Evolutionary conservation across 441 rosid species (phyloP).

Genomic region (Metrosideros polymorpha): DNA sequence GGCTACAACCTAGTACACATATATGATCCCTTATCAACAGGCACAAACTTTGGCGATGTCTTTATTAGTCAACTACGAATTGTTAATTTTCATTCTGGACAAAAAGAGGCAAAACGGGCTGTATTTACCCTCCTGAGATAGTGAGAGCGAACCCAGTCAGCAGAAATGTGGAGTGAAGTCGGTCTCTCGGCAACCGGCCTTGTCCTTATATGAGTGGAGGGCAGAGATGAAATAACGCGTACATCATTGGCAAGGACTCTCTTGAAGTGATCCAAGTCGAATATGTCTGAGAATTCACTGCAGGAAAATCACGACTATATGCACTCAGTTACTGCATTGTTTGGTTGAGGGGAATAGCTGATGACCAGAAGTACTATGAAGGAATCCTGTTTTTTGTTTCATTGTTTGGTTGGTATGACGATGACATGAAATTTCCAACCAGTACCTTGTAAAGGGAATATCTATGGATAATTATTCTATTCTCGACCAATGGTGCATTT

Average conservation of each 20-base stretch:
- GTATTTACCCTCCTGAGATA: slow-evolving; percentile 3
- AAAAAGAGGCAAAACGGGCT: not conserved
- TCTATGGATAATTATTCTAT: not conserved
- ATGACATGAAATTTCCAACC: not conserved
- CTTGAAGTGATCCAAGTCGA: slow-evolving; percentile 13
- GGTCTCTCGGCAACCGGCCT: slow-evolving; percentile 1
- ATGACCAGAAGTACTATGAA: not conserved
- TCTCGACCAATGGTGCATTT: not conserved
- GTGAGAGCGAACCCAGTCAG: slow-evolving; percentile 2
- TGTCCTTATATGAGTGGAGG: slow-evolving; percentile 7
- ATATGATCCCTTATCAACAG: not conserved
- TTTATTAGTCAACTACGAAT: not conserved
- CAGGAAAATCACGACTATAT: not conserved
- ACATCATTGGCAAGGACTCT: slow-evolving; percentile 8
- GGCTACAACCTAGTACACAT: not conserved
- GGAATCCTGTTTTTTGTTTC: not conserved
- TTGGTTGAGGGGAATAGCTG: not conserved
- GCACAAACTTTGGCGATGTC: not conserved
- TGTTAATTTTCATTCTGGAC: not conserved
- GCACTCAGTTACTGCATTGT: not conserved
- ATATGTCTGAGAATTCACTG: slow-evolving; percentile 16
- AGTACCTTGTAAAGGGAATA: not conserved
- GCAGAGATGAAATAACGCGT: not conserved
- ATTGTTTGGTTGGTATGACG: not conserved
- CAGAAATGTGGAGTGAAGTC: slow-evolving; percentile 4